Evolutionary conservation across 768 basidiomycete species (phyloP), one percentile per base, ranked within the genome.

Genomic region (Dendrothele bispora): DNA sequence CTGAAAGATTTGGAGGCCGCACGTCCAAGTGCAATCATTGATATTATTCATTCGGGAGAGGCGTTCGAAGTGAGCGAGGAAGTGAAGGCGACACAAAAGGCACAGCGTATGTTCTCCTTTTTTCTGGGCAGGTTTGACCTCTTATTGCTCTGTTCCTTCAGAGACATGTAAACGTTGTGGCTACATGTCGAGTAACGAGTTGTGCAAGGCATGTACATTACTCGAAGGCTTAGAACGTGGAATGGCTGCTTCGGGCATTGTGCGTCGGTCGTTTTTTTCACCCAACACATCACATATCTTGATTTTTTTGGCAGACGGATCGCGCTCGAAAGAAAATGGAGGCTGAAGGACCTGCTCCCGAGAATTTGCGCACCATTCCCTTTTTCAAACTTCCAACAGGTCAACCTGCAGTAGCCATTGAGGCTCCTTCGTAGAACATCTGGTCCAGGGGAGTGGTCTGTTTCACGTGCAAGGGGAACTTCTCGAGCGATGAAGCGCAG

Each of bases 41-140:
- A 99, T 63, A 95, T 98, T 51, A 97, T 98, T 24, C 92, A 97
- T 64, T 94, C 90, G 1, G 95, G 95, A 6, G 95, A 98, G 61
- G 86, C 89, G 1, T 94, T 94, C 57, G 90, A 92, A 61, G 72
- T 95, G 18, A 82, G 79, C 53, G 87, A 91, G 39, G 88, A 88
- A 53, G 80, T 95, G n/a, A 90, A 85, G 60, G 84, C 84, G 11
- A 79, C 80, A 0, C 88, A 93, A 64, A 92, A 92, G 62, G 65
- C 75, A 24, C 90, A 94, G 65, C 90, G 94, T 95, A 67, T 64
- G 87, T 73, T 1, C 27, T 45, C 15, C 2, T 12, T 41, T 49
- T 38, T 24, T 39, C 22, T 45, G 24, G 4, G 24, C 30, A 22
- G 18, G 15, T 47, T 17, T n/a, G 18, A 39, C 20, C 6, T 39